Evolutionary conservation across 805 yeast species (phyloP), one percentile per base, ranked within the genome.

Genomic region (Metschnikowia amazonensis): DNA sequence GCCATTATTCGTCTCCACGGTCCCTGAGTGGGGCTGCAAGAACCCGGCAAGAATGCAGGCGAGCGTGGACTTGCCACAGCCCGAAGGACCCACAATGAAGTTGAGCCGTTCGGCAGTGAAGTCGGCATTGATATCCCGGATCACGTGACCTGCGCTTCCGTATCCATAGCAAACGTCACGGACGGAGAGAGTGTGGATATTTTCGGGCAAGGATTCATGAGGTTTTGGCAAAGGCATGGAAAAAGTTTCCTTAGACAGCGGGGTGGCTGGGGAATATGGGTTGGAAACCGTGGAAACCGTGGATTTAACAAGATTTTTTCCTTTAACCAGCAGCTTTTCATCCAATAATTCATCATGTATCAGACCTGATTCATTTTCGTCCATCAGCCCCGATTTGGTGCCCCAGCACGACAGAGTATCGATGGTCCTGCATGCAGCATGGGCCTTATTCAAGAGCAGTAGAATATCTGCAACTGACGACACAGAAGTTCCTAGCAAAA

Each of bases 31-130:
- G 0, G 72, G 65, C 0, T 60, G 50, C 55, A 90, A 89, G 20
- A 87, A 74, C 23, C 76, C 76, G 44, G 85, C 60, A 1, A 94
- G 55, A 2, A 94, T 60, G 30, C 75, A 76, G 0, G 84, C 77
- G 2, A 94, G 49, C 0, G 98, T 85, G 0, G 98, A 92, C 62
- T 94, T 94, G 0, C 99, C 99, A 0, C 90, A 82, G 0, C 99
- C 99, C 0, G 97, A 89, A 49, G 75, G 73, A 1, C 99, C 99
- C 34, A 94, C 77, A 3, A 94, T 64, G 55, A 79, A 92, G 1
- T 83, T 79, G 5, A 77, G 58, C 27, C 65, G 52, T 1, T 76
- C 72, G 0, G 77, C 62, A 1, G 69, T 62, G 29, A 89, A 66
- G 4, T 54, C 52, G 21, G 85, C 46, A n/a, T 62, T 57, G 1